Evolutionary conservation across 345 rosid genomes (phyloP).

Genomic region (Rhizophora mangle): DNA sequence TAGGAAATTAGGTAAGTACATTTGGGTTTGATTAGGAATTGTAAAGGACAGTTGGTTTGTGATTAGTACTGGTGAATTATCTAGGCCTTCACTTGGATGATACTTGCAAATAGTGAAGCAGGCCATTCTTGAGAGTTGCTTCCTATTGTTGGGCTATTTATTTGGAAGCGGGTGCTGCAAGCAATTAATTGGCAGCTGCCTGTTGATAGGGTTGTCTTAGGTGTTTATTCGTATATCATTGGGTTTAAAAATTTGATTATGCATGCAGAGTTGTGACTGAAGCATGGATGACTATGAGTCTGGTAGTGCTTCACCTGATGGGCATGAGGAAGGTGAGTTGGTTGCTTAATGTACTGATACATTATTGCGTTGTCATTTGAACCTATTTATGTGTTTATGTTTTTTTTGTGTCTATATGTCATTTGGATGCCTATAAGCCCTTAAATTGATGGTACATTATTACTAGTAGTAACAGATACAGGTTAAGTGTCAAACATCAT

Average conservation of each 20-base stretch:
- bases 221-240: neutral
- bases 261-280: constrained; percentile 1
- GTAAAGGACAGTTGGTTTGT: too few species aligned
- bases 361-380: neutral
- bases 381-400: neutral
- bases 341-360: neutral
- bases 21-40: too few species aligned
- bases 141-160: too few species aligned
- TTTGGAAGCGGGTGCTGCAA: too few species aligned
- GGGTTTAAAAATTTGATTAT: neutral
- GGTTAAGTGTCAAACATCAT: neutral
- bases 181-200: neutral
- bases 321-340: constrained; percentile 40
- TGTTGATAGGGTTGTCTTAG: neutral
- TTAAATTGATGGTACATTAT: neutral
- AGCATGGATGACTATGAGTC: constrained; percentile 39
- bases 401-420: neutral
- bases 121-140: too few species aligned
- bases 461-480: neutral
- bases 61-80: too few species aligned
- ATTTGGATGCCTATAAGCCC: neutral
- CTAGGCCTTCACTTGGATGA: too few species aligned
- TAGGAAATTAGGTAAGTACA: too few species aligned
- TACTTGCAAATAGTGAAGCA: too few species aligned
- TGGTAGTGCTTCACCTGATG: constrained; percentile 37